A percentile compares a stretch with the other conserved stretches of the same genome.
Conservation (phyloP, 176 grass and related monocot genomes). For the Luzula sylvatica region DNA sequence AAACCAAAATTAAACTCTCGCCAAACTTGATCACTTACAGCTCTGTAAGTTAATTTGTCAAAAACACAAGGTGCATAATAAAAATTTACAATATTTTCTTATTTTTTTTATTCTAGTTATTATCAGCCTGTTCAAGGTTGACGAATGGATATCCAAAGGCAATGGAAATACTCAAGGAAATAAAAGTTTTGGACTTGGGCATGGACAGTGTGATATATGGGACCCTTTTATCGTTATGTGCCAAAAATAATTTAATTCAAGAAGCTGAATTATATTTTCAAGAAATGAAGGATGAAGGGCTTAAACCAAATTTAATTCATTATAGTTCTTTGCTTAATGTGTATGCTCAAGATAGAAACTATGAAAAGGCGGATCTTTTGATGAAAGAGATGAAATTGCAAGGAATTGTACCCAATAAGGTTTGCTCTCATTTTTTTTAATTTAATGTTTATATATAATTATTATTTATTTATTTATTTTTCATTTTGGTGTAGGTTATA, state of each 20-base stretch:
- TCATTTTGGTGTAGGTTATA: conserved; percentile 52
- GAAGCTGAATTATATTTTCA: conserved; percentile 82
- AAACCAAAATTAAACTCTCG: conserved; percentile 52
- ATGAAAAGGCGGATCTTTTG: conserved; percentile 64
- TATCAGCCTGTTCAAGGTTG: conserved; percentile 73
- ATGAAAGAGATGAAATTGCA: conserved; percentile 66
- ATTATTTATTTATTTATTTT: conserved; percentile 11
- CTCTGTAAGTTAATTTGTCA: conserved; percentile 53
- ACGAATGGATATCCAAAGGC: conserved; percentile 63
- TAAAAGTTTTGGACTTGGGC: conserved; percentile 42
- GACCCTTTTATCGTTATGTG: conserved; percentile 69
- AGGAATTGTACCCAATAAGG: conserved; percentile 83
- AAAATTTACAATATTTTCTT: conserved; percentile 6
- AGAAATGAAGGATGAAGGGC: conserved; percentile 85
- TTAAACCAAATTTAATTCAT: conserved; percentile 77
- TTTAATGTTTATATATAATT: conserved; percentile 16
- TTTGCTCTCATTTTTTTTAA: conserved; percentile 23
- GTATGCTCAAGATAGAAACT: conserved; percentile 63
- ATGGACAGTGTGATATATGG: conserved; percentile 96
- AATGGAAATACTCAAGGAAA: conserved; percentile 56
- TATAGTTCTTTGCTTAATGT: conserved; percentile 88
- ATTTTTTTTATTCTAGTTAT: conserved; percentile 40
- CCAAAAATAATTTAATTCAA: conserved; percentile 59
- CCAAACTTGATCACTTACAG: conserved; percentile 90
- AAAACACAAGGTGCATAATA: neutral